phyloP scores from a whole-genome alignment of 371 early-diverging fungal species.

The Lichtheimia ramosa region DNA sequence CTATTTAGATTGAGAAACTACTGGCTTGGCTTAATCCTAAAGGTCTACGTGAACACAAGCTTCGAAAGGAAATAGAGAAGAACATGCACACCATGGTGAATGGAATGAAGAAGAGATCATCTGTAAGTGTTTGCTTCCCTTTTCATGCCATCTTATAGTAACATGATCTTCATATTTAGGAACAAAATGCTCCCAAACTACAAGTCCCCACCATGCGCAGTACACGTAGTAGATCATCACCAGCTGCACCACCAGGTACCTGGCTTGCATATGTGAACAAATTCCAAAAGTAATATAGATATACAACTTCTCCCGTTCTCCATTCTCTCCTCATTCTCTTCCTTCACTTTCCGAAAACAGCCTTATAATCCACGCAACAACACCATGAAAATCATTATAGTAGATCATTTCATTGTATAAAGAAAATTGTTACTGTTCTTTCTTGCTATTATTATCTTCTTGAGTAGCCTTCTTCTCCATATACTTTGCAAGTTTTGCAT shows the following conservation, averaged over 20 bases:
- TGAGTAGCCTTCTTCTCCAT: conserved; percentile 4
- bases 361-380: neutral
- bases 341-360: neutral
- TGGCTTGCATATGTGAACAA: conserved; percentile 46
- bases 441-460: too few relatives aligned
- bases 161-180: neutral
- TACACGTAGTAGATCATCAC: conserved; percentile 45
- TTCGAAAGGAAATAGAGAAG: conserved; percentile 55
- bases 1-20: conserved; percentile 57
- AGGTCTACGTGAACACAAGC: conserved; percentile 69
- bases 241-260: conserved; percentile 31
- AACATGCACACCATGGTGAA: conserved; percentile 38
- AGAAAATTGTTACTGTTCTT: too few relatives aligned
- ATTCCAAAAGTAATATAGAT: conserved; percentile 23
- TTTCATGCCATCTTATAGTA: neutral
- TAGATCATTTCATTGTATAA: too few relatives aligned
- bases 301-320: neutral
- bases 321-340: neutral
- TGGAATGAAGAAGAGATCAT: conserved; percentile 50
- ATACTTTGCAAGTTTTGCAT: conserved; percentile 19
- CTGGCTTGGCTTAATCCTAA: conserved; percentile 76
- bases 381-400: neutral
- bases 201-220: conserved; percentile 45
- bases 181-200: conserved; percentile 23
- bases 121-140: conserved; percentile 23